A percentile compares a stretch with the other conserved stretches of the same genome.
Conservation (phyloP, 2,329 filamentous ascomycete genomes). For the Fusarium beomiforme region DNA sequence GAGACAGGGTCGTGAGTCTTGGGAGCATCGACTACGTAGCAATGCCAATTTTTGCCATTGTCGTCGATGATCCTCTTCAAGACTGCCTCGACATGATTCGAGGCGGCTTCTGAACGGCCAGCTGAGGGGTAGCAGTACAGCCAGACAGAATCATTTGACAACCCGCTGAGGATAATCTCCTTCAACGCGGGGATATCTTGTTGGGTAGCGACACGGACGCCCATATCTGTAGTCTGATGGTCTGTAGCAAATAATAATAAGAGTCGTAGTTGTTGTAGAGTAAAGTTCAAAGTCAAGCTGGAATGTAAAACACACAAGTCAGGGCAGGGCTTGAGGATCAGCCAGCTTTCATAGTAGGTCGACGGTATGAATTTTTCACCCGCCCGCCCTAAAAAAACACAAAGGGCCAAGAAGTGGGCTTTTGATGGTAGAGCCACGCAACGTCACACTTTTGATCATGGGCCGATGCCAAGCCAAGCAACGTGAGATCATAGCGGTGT, state of each 20-base stretch:
- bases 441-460: conserved; percentile 30
- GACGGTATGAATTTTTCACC: conserved; percentile 9
- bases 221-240: neutral
- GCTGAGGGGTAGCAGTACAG: conserved; percentile 25
- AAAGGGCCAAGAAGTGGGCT: conserved; percentile 14
- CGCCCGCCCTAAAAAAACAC: conserved; percentile 3
- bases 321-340: neutral
- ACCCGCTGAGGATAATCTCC: conserved; percentile 29
- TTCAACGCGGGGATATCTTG: conserved; percentile 28
- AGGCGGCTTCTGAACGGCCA: neutral
- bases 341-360: conserved; percentile 6
- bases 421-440: conserved; percentile 32
- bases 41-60: conserved; percentile 24
- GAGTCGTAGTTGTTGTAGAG: neutral
- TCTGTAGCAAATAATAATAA: neutral
- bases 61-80: conserved; percentile 16
- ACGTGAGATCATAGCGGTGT: conserved; percentile 24
- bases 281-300: neutral
- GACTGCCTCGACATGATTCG: conserved; percentile 19
- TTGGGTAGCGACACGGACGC: conserved; percentile 27
- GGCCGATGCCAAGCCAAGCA: conserved; percentile 29
- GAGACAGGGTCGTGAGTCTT: conserved; percentile 30
- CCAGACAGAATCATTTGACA: conserved; percentile 28
- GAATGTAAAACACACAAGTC: neutral
- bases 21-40: conserved; percentile 25